These are phyloP conservation scores for Teratosphaeria gauchensis DNA, from an alignment of 2,329 filamentous ascomycete species.

Conservation along the genomic window DNA sequence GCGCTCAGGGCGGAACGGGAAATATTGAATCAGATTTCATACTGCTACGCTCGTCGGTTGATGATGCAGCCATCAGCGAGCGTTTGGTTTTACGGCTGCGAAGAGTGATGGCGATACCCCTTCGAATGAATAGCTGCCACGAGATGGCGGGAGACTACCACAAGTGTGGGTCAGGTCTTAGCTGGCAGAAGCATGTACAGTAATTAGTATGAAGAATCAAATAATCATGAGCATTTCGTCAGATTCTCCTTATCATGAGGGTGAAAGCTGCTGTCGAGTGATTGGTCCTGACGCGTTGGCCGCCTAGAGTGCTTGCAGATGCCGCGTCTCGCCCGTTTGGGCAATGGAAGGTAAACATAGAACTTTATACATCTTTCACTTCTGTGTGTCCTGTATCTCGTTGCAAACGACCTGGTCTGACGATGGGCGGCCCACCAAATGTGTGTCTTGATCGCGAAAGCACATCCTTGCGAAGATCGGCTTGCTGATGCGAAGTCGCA, in stretches of 20 bases:
- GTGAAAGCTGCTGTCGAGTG: not conserved
- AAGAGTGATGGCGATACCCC: not conserved
- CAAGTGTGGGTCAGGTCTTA: not conserved
- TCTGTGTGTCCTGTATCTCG: not conserved
- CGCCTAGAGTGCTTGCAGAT: not conserved
- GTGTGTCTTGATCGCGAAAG: conserved; percentile 11
- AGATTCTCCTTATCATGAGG: not conserved
- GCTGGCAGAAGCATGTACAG: not conserved
- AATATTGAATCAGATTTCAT: not conserved
- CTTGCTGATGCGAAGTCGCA: conserved; percentile 28
- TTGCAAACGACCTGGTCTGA: not conserved
- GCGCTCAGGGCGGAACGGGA: not conserved
- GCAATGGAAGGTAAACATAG: not conserved
- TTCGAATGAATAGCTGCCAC: not conserved
- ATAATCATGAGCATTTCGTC: not conserved
- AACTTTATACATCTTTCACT: not conserved
- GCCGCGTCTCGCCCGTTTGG: not conserved
- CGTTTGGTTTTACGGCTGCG: not conserved
- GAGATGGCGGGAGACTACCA: not conserved
- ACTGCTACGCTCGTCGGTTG: not conserved
- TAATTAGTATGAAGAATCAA: not conserved
- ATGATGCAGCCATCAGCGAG: not conserved
- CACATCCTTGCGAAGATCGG: not conserved
- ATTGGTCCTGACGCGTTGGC: not conserved
- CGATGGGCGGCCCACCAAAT: conserved; percentile 22